Conservation (phyloP, 169 alveolate genomes). For the Cryptosporidium ryanae region DNA sequence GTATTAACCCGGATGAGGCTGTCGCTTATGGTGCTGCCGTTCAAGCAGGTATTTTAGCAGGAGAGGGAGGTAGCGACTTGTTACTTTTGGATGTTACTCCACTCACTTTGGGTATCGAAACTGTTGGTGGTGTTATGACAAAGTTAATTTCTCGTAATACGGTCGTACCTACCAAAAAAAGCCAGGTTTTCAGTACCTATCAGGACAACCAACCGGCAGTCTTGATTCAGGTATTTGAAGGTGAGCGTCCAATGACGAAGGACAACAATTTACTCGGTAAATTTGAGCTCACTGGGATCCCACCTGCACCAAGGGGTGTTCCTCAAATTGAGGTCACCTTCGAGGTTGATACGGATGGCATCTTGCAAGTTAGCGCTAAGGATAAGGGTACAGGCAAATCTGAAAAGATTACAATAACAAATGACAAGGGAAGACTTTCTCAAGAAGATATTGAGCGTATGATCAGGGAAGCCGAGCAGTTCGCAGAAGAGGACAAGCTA, state of each 20-base stretch:
- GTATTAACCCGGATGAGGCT: constrained; percentile 95
- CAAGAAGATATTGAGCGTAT: constrained; percentile 94
- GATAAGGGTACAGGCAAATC: constrained; percentile 95
- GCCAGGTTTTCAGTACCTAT: constrained; percentile 94
- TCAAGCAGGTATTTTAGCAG: constrained; percentile 94
- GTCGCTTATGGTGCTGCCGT: constrained; percentile 98
- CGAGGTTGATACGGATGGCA: constrained; percentile 96
- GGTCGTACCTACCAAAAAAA: constrained; percentile 95
- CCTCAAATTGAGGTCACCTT: constrained; percentile 96
- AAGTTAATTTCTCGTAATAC: constrained; percentile 93
- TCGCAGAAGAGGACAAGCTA: constrained; percentile 92
- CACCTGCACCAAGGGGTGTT: constrained; percentile 96
- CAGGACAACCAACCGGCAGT: constrained; percentile 96
- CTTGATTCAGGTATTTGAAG: constrained; percentile 94
- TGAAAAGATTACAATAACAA: constrained; percentile 94
- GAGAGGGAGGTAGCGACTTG: constrained; percentile 91
- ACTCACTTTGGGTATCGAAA: constrained; percentile 95
- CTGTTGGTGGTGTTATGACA: constrained; percentile 97
- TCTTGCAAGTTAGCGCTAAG: constrained; percentile 92
- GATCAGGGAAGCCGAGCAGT: constrained; percentile 95
- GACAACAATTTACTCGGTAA: constrained; percentile 95
- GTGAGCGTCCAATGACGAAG: constrained; percentile 97
- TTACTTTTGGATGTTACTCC: constrained; percentile 95
- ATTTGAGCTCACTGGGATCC: constrained; percentile 95
- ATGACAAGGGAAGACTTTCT: constrained; percentile 93